Conservation (phyloP, 257 asterid genomes). For the Anisodus acutangulus region DNA sequence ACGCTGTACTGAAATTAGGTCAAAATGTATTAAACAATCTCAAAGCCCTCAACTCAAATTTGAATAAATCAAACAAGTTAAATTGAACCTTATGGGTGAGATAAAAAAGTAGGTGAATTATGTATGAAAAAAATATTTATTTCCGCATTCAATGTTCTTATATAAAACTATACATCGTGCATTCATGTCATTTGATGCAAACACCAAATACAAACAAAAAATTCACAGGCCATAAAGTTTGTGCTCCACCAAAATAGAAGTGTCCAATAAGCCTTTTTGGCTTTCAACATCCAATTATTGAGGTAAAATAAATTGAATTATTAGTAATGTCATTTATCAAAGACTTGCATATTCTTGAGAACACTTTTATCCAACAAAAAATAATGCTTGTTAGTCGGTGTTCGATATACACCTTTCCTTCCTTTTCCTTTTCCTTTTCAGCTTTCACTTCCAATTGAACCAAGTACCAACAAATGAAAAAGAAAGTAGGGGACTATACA, state of each 20-base stretch:
- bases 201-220: background rate
- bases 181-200: background rate
- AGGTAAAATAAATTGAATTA: background rate
- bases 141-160: background rate
- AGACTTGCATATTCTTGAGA: background rate
- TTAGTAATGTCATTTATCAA: background rate
- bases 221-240: background rate
- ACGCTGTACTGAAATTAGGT: too few species aligned
- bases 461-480: background rate
- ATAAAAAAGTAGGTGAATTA: too few species aligned
- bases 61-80: too few species aligned
- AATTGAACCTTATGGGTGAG: too few species aligned
- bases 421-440: background rate
- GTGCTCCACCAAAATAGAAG: background rate
- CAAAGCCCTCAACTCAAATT: too few species aligned
- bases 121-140: too few species aligned
- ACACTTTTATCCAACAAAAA: background rate
- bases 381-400: background rate
- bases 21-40: too few species aligned
- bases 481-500: background rate
- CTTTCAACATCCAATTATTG: background rate
- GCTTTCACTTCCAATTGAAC: background rate
- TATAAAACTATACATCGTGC: too few species aligned
- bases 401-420: background rate
- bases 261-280: background rate